Conservation (phyloP, 202 grass and related monocot genomes). For the Digitaria exilis region DNA sequence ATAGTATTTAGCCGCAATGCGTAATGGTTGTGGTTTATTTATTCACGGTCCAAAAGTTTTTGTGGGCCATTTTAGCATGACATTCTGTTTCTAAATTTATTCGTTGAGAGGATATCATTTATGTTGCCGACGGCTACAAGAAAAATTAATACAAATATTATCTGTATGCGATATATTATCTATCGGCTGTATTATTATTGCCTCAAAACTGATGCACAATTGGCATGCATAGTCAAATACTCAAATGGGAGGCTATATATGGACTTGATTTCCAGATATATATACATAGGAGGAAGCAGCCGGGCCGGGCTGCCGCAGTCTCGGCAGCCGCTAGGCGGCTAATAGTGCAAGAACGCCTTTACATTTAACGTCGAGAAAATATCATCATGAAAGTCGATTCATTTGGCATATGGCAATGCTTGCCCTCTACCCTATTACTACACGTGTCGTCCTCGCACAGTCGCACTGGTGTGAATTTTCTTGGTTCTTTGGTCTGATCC, state of each 20-base stretch:
- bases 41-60: neutral
- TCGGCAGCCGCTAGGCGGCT: too few species aligned
- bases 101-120: neutral
- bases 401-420: neutral
- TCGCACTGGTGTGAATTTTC: neutral
- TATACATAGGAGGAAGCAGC: neutral
- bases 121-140: neutral
- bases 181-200: neutral
- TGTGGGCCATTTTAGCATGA: neutral
- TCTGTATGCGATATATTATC: neutral
- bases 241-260: too few species aligned
- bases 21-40: neutral
- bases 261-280: neutral
- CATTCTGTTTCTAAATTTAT: neutral
- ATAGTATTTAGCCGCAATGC: slow-evolving; percentile 2
- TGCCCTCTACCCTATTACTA: too few species aligned
- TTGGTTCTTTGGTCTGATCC: neutral
- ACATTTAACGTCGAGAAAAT: neutral
- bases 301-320: too few species aligned
- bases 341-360: neutral
- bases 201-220: neutral
- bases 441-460: neutral
- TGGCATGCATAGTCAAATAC: neutral
- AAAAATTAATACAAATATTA: neutral
- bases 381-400: neutral